Percentiles rank a stretch among this genome's conserved stretches.
Conservation (phyloP, 495 filamentous ascomycete genomes). For the Xylaria intraflava region DNA sequence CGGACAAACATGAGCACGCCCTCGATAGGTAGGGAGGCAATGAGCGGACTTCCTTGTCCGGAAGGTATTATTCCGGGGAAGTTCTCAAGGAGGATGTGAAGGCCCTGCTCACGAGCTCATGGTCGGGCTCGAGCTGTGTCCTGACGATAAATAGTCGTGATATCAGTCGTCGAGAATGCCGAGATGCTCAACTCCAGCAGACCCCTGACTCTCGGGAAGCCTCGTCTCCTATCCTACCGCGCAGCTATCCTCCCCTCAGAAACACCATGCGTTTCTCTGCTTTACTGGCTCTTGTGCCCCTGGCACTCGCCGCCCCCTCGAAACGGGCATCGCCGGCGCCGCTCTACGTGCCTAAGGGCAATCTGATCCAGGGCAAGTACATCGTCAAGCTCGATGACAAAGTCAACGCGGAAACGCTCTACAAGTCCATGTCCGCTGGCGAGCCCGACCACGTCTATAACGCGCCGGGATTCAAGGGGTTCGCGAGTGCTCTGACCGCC, state of each 20-base stretch:
- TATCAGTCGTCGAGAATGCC: conserved; percentile 13
- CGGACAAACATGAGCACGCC: conserved; percentile 10
- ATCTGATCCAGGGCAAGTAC: conserved; percentile 45
- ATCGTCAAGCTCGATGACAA: conserved; percentile 51
- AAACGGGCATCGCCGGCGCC: conserved; percentile 28
- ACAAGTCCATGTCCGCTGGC: conserved; percentile 22
- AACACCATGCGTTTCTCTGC: conserved; percentile 23
- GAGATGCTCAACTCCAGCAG: conserved; percentile 2
- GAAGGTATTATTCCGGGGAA: conserved; percentile 8
- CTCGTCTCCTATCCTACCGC: background rate
- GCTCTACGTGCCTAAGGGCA: conserved; percentile 27
- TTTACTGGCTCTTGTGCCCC: conserved; percentile 24
- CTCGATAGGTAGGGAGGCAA: background rate
- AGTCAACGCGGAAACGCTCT: conserved; percentile 24
- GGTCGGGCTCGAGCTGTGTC: background rate
- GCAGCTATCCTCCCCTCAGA: conserved; percentile 4
- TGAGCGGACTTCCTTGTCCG: conserved; percentile 18
- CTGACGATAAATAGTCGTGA: conserved; percentile 25
- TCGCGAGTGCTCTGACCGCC: conserved; percentile 32
- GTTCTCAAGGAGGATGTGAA: conserved; percentile 12
- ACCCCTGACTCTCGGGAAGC: conserved; percentile 6
- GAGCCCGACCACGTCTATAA: conserved; percentile 39
- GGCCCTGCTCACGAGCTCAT: conserved; percentile 10
- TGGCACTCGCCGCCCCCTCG: conserved; percentile 29
- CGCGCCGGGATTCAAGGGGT: conserved; percentile 39